These are phyloP conservation scores for Dendrobium officinale DNA, from an alignment of 106 monocot genomes.

Conservation along the genomic window DNA sequence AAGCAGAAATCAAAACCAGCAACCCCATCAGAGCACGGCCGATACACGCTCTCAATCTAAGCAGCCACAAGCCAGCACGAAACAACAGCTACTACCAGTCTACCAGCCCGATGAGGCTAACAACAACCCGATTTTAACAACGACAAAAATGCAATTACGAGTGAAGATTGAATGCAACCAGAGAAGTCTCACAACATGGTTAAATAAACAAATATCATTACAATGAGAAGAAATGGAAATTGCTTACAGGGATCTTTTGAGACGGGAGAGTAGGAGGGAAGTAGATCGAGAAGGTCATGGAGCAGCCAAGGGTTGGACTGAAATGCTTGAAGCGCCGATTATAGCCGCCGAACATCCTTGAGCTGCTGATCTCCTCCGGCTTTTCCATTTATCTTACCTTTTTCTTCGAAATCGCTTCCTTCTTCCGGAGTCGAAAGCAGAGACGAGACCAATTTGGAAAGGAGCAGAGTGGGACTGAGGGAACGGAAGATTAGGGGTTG, in stretches of 20 bases:
- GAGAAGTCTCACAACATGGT: not conserved
- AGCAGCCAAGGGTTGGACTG: constrained; percentile 79
- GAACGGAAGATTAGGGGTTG: too few species aligned
- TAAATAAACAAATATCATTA: not conserved
- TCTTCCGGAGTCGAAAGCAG: not conserved
- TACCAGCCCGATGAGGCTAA: too few species aligned
- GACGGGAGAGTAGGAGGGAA: constrained; percentile 52
- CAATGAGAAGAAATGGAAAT: not conserved
- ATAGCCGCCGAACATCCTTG: constrained; percentile 86
- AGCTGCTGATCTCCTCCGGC: constrained; percentile 60
- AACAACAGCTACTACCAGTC: not conserved
- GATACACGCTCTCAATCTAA: too few species aligned
- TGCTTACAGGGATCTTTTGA: constrained; percentile 43
- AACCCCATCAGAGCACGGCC: too few species aligned
- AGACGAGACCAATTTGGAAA: not conserved
- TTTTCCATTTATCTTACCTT: constrained; percentile 23
- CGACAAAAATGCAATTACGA: not conserved
- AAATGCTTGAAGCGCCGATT: constrained; percentile 75
- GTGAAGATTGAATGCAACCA: not conserved
- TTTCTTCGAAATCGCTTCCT: not conserved
- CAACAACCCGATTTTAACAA: too few species aligned
- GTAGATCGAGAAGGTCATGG: constrained; percentile 92
- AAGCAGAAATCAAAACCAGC: too few species aligned
- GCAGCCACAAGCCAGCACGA: not conserved
- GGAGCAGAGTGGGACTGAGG: not conserved